Percentiles rank a stretch among this genome's conserved stretches.
Conservation (phyloP, 352 stramenopile genomes). For the Globisporangium yorkense region DNA sequence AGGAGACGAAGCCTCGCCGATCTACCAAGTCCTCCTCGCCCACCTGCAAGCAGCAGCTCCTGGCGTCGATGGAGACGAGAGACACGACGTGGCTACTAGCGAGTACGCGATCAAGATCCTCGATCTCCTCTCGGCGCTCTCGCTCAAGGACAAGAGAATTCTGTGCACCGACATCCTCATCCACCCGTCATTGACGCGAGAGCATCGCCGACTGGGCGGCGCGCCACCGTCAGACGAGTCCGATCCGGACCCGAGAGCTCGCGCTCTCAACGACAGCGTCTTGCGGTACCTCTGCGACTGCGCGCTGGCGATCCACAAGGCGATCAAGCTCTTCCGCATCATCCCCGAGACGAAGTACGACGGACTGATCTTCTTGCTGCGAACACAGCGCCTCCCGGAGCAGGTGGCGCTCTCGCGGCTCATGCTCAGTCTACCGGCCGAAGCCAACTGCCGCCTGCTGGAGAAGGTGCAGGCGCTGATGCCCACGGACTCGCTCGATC, state of each 20-base stretch:
- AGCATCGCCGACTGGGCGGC: not conserved
- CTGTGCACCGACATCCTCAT: slow-evolving; percentile 30
- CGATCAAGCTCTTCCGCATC: slow-evolving; percentile 34
- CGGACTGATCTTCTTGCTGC: slow-evolving; percentile 37
- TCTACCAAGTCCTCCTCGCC: slow-evolving; percentile 40
- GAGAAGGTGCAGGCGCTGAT: slow-evolving; percentile 28
- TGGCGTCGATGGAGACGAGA: not conserved
- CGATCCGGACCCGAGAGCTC: not conserved
- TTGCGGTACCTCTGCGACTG: slow-evolving; percentile 43
- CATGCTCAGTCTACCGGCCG: slow-evolving; percentile 44
- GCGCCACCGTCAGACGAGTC: not conserved
- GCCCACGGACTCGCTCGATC: slow-evolving; percentile 34
- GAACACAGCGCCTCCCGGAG: slow-evolving; percentile 46
- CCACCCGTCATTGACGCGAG: not conserved
- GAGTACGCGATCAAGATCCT: slow-evolving; percentile 21
- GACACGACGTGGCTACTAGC: not conserved
- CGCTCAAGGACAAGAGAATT: slow-evolving; percentile 29
- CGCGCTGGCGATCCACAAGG: slow-evolving; percentile 35
- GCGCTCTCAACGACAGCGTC: slow-evolving; percentile 17
- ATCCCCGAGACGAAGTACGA: slow-evolving; percentile 30
- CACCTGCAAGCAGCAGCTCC: slow-evolving; percentile 5
- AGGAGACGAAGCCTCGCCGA: slow-evolving; percentile 17
- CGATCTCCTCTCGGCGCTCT: slow-evolving; percentile 29
- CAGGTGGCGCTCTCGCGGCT: slow-evolving; percentile 54
- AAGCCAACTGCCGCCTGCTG: slow-evolving; percentile 42